phyloP scores from a whole-genome alignment of 805 yeast genomes.

The Candida berthetii region DNA sequence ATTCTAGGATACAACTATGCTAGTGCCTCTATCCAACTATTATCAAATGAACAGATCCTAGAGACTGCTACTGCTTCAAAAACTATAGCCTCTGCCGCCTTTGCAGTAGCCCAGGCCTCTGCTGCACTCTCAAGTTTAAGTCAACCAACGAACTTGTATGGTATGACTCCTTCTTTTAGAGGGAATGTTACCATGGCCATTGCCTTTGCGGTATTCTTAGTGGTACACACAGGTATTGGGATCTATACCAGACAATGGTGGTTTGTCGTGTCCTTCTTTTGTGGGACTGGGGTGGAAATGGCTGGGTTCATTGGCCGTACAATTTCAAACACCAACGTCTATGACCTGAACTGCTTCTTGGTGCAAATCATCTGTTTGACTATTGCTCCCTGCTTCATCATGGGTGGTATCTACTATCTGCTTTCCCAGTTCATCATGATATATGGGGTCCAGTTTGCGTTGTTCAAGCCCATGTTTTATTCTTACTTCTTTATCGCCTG shows the following conservation, averaged over 20 bases:
- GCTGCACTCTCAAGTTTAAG: conserved; percentile 3
- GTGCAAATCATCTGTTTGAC: conserved; percentile 67
- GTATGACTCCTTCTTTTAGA: conserved; percentile 42
- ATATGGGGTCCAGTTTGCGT: conserved; percentile 49
- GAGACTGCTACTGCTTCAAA: conserved; percentile 8
- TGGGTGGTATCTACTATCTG: conserved; percentile 77
- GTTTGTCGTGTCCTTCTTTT: conserved; percentile 51
- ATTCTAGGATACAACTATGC: conserved; percentile 5
- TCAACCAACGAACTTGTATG: conserved; percentile 22
- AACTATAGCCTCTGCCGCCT: conserved; percentile 7
- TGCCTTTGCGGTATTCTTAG: conserved; percentile 43
- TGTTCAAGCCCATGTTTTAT: conserved; percentile 50
- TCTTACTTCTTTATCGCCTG: conserved; percentile 59
- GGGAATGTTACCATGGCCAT: conserved; percentile 56
- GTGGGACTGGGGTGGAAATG: conserved; percentile 55
- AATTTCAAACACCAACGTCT: conserved; percentile 33
- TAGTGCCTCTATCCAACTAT: neutral
- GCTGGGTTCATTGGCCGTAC: conserved; percentile 64
- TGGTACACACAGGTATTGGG: conserved; percentile 35
- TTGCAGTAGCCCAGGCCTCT: conserved; percentile 2
- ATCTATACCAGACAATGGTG: conserved; percentile 51
- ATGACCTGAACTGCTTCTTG: conserved; percentile 41
- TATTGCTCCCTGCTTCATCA: conserved; percentile 74
- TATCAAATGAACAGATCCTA: conserved; percentile 10
- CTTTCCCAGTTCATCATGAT: conserved; percentile 62